Base-by-base conservation (phyloP, 169 alveolate genomes). In the Pseudocohnilembus persalinus region DNA sequence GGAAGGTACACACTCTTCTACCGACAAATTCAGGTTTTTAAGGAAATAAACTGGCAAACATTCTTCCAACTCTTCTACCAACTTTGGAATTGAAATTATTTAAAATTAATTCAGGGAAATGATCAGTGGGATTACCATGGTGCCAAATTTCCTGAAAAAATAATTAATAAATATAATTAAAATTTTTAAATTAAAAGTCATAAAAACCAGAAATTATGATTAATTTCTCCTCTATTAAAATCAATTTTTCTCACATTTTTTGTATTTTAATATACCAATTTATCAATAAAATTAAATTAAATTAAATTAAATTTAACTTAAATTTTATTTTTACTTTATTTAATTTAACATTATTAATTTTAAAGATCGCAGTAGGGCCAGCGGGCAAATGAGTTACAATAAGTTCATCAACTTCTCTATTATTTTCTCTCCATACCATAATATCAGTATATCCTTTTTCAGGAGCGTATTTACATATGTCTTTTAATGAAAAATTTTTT, bases 51-150 rank as follows among this genome's bases (percentile, higher is more conserved):
- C 99, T 95, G 74, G 99, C 99, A 77, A 99, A 90, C 91, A 98
- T 98, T 85, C 99, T 95, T 26, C 99, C 99, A 35, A 99, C 94
- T 89, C 99, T 91, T 81, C 97, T 98, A 0, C 99, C 99, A 49
- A 99, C 93, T 80, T 98, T 95, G 16, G 99, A 98, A 86, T 97
- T 97, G 92, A 99, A 99, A 89, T 98, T 96, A 88, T 98, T 98
- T 77, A 99, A 92, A 74, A 98, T 96, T 34, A 99, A 92, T 93
- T 99, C 99, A 0, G 99, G 99, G 68, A 94, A 91, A 65, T 94
- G 92, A 6, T 96, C 96, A n/a, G 99, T 95, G 0, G 98, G 93
- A 68, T 92, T 94, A 63, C 98, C 98, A 84, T 96, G 97, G 33
- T 96, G 93, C 84, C 87, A 92, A 81, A 97, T 96, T 85, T 96